Evolutionary conservation across 2,329 filamentous ascomycete species (phyloP).

Genomic region (Hysterium pulicare): DNA sequence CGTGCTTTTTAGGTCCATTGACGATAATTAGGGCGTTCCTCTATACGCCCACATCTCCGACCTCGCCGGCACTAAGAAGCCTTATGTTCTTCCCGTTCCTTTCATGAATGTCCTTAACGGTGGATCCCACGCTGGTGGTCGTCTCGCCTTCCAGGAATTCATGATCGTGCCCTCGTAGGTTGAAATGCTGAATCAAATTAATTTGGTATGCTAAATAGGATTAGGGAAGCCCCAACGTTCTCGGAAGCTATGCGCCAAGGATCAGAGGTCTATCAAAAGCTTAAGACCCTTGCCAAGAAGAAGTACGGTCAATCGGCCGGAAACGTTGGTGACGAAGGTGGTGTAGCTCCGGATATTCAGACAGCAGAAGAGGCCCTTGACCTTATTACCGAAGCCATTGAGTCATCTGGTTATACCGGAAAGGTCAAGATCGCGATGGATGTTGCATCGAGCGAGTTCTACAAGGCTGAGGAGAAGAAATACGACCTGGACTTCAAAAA

Average conservation of each 20-base stretch:
- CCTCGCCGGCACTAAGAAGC: constrained; percentile 51
- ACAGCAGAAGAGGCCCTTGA: constrained; percentile 94
- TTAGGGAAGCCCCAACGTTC: constrained; percentile 80
- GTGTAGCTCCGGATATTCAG: constrained; percentile 98
- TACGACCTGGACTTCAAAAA: constrained; percentile 99
- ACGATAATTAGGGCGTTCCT: constrained; percentile 42
- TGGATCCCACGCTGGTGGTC: constrained; percentile 94
- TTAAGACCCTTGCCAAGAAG: constrained; percentile 97
- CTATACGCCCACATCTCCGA: constrained; percentile 58
- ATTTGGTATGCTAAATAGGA: constrained; percentile 14
- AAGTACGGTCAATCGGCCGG: constrained; percentile 98
- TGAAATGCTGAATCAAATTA: background rate
- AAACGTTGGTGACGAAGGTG: constrained; percentile 99
- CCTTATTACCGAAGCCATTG: constrained; percentile 91
- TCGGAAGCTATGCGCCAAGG: constrained; percentile 94
- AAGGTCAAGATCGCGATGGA: constrained; percentile 99
- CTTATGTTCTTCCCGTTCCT: constrained; percentile 55
- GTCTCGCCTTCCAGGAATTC: constrained; percentile 62
- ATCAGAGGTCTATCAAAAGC: constrained; percentile 95
- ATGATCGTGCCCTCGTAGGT: constrained; percentile 51
- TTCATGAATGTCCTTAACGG: constrained; percentile 60
- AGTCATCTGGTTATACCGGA: constrained; percentile 92
- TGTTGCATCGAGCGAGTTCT: constrained; percentile 98
- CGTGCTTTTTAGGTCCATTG: constrained; percentile 1
- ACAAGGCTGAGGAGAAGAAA: constrained; percentile 94